phyloP scores from a whole-genome alignment of 164 flowering plant genomes.

The Aristolochia californica region DNA sequence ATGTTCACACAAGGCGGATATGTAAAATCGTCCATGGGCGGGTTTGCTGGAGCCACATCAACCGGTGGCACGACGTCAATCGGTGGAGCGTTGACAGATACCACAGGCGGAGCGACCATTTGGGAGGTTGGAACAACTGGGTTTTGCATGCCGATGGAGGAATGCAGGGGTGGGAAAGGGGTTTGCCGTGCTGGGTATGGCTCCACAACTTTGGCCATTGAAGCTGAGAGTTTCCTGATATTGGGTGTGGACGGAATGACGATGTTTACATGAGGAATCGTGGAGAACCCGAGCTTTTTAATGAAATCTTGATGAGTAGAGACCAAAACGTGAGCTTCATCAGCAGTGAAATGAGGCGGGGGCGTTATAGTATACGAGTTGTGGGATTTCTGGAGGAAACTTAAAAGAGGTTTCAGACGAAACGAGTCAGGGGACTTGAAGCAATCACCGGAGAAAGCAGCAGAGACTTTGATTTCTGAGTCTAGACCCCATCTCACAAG shows the following conservation, averaged over 20 bases:
- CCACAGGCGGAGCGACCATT: slow-evolving; percentile 16
- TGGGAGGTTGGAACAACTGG: slow-evolving; percentile 36
- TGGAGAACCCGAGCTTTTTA: slow-evolving; percentile 35
- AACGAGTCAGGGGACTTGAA: slow-evolving; percentile 4
- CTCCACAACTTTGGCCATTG: slow-evolving; percentile 19
- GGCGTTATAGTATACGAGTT: slow-evolving; percentile 42
- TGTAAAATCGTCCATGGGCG: slow-evolving; percentile 20
- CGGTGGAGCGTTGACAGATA: not conserved
- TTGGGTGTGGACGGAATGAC: slow-evolving; percentile 16
- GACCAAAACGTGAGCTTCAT: slow-evolving; percentile 15
- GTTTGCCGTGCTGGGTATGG: slow-evolving; percentile 58
- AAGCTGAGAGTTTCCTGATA: slow-evolving; percentile 41
- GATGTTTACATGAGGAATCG: slow-evolving; percentile 17
- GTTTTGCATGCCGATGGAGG: slow-evolving; percentile 25
- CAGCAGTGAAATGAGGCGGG: slow-evolving; percentile 15
- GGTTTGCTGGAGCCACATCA: slow-evolving; percentile 17
- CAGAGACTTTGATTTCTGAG: slow-evolving; percentile 50
- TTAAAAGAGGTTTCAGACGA: slow-evolving; percentile 39
- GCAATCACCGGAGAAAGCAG: slow-evolving; percentile 38
- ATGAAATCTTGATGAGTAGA: slow-evolving; percentile 28
- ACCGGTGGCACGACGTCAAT: slow-evolving; percentile 16
- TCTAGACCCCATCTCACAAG: slow-evolving; percentile 72
- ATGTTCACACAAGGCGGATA: slow-evolving; percentile 38
- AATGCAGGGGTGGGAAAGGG: slow-evolving; percentile 37
- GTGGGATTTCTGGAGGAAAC: slow-evolving; percentile 34